Conservation (phyloP, 192 early-diverging fungal genomes). For the Backusella westeae region DNA sequence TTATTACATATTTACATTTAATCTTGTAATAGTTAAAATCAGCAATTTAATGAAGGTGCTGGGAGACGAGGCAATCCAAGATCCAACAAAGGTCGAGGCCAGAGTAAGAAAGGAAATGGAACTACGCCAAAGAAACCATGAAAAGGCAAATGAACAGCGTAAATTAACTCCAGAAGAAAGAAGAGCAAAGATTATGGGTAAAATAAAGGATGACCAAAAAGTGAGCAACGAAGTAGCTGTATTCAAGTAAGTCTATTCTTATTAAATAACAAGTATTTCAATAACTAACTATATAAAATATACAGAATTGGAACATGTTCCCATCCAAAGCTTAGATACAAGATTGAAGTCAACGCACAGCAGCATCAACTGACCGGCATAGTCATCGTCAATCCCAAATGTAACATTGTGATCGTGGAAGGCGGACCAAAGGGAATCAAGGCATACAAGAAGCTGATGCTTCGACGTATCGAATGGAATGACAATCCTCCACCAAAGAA, state of each 20-base stretch:
- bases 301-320: constrained; percentile 70
- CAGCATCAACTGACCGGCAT: constrained; percentile 84
- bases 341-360: constrained; percentile 87
- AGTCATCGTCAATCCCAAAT: constrained; percentile 70
- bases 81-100: constrained; percentile 93
- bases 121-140: constrained; percentile 74
- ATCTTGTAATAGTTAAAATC: constrained; percentile 59
- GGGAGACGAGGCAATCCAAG: constrained; percentile 91
- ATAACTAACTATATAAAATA: too few relatives aligned
- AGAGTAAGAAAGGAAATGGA: constrained; percentile 87
- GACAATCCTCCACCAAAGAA: constrained; percentile 49
- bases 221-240: constrained; percentile 77
- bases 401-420: constrained; percentile 87
- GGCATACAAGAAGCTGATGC: constrained; percentile 96
- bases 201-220: constrained; percentile 70
- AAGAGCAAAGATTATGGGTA: constrained; percentile 70
- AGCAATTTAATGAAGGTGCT: constrained; percentile 94
- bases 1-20: too few relatives aligned
- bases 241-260: constrained; percentile 61
- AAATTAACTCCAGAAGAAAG: constrained; percentile 89
- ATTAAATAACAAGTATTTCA: too few relatives aligned
- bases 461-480: constrained; percentile 92
- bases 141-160: constrained; percentile 76
- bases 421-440: constrained; percentile 88
- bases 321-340: constrained; percentile 84